Percentiles rank a stretch among this genome's conserved stretches.
These are phyloP conservation scores for Thraustochytrium striatum DNA, from an alignment of 352 stramenopile genomes.

Conservation along the genomic window DNA sequence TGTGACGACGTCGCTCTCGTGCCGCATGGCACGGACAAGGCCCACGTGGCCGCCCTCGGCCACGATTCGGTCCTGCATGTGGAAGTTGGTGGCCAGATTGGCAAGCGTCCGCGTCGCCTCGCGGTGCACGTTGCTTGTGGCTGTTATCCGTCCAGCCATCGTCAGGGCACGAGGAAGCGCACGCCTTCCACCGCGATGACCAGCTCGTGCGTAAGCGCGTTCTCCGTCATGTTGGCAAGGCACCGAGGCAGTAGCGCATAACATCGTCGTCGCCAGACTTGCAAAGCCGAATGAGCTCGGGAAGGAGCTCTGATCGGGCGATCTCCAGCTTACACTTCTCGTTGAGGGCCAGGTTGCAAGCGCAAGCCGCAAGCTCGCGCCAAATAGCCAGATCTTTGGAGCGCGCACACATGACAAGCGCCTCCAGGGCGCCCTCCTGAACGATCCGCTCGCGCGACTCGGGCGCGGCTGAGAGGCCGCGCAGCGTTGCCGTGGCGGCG, in stretches of 20 bases:
- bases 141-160: background rate
- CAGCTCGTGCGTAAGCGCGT: constrained; percentile 72
- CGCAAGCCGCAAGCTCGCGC: constrained; percentile 76
- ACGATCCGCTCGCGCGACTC: constrained; percentile 79
- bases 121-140: constrained; percentile 56
- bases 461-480: constrained; percentile 74
- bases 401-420: constrained; percentile 73
- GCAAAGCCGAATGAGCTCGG: constrained; percentile 75
- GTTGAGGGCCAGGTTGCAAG: constrained; percentile 84
- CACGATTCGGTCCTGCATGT: constrained; percentile 73
- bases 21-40: constrained; percentile 66
- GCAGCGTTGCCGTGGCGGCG: constrained; percentile 81
- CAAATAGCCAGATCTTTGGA: constrained; percentile 69
- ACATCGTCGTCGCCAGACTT: constrained; percentile 66
- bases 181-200: constrained; percentile 71
- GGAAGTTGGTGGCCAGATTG: constrained; percentile 72
- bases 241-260: constrained; percentile 61
- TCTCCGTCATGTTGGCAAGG: constrained; percentile 88
- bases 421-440: constrained; percentile 76
- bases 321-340: constrained; percentile 91
- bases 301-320: constrained; percentile 69
- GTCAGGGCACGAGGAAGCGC: constrained; percentile 61
- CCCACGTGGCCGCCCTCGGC: constrained; percentile 72
- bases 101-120: constrained; percentile 61
- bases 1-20: constrained; percentile 64